Percentiles rank a stretch among this genome's conserved stretches.
These are phyloP conservation scores for Ceratocystis smalleyi DNA, from an alignment of 2,329 filamentous ascomycete genomes.

Conservation along the genomic window DNA sequence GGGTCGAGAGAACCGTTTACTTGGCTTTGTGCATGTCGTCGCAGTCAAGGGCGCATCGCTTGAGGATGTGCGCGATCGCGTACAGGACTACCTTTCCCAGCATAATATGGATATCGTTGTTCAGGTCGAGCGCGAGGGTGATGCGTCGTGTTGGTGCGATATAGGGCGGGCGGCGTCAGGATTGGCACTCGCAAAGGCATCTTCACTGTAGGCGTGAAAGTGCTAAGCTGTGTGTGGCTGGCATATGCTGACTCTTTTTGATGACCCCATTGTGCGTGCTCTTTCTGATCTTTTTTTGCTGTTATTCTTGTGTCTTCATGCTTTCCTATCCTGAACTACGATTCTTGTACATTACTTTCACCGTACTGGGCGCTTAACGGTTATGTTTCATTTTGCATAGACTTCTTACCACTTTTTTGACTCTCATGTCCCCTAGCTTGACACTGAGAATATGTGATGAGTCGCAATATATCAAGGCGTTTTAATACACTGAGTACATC, in stretches of 20 bases:
- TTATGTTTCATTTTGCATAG: neutral
- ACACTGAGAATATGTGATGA: neutral
- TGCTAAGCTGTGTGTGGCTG: too few species aligned
- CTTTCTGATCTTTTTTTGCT: neutral
- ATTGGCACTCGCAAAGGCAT: neutral
- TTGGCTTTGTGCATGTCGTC: conserved; percentile 77
- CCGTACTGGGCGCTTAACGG: neutral
- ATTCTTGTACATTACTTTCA: conserved; percentile 3
- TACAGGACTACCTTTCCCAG: conserved; percentile 51
- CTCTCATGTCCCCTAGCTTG: neutral
- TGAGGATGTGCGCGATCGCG: conserved; percentile 71
- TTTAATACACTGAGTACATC: neutral
- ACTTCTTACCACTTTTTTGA: neutral
- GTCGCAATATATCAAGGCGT: neutral
- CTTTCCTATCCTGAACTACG: neutral
- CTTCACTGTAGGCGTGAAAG: neutral
- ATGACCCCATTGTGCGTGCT: neutral
- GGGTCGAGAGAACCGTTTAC: conserved; percentile 33
- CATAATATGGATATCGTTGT: conserved; percentile 68
- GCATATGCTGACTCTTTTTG: neutral
- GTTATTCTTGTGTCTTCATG: neutral
- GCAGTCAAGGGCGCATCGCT: conserved; percentile 56
- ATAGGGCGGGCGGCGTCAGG: conserved; percentile 21
- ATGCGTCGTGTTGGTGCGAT: conserved; percentile 49
- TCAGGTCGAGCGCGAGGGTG: conserved; percentile 76